Evolutionary conservation across 1,284 basidiomycete genomes (phyloP).

Genomic region (Prillingera fragicola): DNA sequence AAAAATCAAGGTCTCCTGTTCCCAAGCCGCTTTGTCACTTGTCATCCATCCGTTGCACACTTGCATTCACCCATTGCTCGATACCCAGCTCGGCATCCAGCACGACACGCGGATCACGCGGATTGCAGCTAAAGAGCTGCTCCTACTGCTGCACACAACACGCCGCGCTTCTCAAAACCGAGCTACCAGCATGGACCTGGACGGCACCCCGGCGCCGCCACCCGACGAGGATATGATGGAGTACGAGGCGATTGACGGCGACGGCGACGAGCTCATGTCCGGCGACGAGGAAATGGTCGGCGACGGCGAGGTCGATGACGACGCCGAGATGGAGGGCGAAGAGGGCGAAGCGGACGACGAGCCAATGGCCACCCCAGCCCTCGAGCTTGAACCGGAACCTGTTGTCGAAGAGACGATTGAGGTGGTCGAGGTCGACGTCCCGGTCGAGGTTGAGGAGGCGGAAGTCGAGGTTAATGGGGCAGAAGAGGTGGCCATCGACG

Average conservation of each 20-base stretch:
- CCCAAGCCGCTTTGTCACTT: too few relatives aligned
- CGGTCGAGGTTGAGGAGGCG: not conserved
- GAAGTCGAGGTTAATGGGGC: slow-evolving; percentile 1
- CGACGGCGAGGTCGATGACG: slow-evolving; percentile 11
- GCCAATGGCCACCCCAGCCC: slow-evolving; percentile 12
- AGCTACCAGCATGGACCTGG: slow-evolving; percentile 13
- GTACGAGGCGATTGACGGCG: slow-evolving; percentile 6
- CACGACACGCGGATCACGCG: too few relatives aligned
- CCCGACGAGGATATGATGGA: slow-evolving; percentile 8
- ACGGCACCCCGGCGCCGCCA: not conserved
- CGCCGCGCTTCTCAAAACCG: too few relatives aligned
- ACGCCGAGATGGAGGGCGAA: slow-evolving; percentile 6
- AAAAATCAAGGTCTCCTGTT: too few relatives aligned
- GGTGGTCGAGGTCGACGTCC: not conserved
- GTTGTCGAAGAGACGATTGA: not conserved
- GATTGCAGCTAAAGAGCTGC: too few relatives aligned
- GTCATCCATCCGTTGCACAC: too few relatives aligned
- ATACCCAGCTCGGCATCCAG: too few relatives aligned
- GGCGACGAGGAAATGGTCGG: slow-evolving; percentile 9
- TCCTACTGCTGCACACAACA: too few relatives aligned
- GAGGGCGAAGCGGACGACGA: slow-evolving; percentile 8
- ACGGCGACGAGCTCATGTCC: slow-evolving; percentile 12
- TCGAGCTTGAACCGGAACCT: slow-evolving; percentile 13
- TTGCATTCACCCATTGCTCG: too few relatives aligned
- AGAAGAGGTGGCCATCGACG: not conserved